phyloP scores from a whole-genome alignment of 345 rosid genomes.

The Geranium rotundifolium region DNA sequence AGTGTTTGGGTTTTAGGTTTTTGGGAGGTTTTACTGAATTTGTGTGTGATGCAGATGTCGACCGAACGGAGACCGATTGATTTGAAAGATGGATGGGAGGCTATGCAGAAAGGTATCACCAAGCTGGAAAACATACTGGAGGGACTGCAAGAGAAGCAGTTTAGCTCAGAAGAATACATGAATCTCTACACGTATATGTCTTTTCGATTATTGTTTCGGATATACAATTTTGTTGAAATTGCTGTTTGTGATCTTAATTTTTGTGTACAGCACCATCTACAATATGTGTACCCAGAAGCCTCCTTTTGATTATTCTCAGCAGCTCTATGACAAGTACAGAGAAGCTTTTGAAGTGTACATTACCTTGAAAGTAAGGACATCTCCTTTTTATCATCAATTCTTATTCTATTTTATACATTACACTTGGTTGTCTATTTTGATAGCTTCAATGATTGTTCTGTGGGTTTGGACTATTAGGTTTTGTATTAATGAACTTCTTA shows the following conservation, averaged over 20 bases:
- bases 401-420: no score
- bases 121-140: constrained; percentile 57
- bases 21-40: no score
- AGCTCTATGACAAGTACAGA: constrained; percentile 52
- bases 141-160: constrained; percentile 33
- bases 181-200: constrained; percentile 67
- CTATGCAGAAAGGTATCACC: constrained; percentile 47
- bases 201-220: no score
- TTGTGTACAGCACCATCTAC: constrained; percentile 41
- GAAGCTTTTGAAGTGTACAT: constrained; percentile 50
- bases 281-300: constrained; percentile 69
- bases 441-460: background rate
- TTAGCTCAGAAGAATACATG: constrained; percentile 50
- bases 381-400: no score
- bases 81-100: constrained; percentile 53
- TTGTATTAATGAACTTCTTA: background rate
- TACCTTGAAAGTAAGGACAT: constrained; percentile 27
- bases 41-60: constrained; percentile 5
- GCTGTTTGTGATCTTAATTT: no score
- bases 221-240: no score
- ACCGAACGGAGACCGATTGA: constrained; percentile 28
- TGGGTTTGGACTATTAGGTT: background rate
- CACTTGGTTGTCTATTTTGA: background rate
- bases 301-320: constrained; percentile 52
- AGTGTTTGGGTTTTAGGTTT: no score